A percentile compares a stretch with the other conserved stretches of the same genome.
Conservation (phyloP, 495 filamentous ascomycete genomes). For the Clohesyomyces aquaticus region DNA sequence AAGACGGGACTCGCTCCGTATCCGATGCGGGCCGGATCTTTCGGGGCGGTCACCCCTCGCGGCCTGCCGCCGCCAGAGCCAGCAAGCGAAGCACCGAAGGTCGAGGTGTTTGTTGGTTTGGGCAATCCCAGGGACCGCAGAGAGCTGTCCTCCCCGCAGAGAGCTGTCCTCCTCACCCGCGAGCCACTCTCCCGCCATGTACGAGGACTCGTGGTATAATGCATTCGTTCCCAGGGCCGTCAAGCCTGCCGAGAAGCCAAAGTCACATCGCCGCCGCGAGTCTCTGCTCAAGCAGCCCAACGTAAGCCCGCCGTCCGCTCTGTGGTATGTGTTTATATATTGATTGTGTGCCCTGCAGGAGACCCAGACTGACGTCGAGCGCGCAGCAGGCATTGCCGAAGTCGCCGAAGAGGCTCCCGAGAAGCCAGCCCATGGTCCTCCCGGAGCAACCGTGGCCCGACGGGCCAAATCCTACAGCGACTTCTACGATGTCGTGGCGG, state of each 20-base stretch:
- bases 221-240: constrained; percentile 59
- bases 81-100: too few species aligned
- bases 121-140: too few species aligned
- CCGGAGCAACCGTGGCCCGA: constrained; percentile 62
- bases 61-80: too few species aligned
- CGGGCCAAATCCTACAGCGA: constrained; percentile 78
- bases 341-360: constrained; percentile 51
- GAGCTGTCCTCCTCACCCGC: too few species aligned
- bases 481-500: constrained; percentile 66
- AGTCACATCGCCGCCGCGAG: constrained; percentile 63
- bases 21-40: too few species aligned
- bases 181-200: too few species aligned
- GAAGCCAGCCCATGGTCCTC: constrained; percentile 57
- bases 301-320: constrained; percentile 54
- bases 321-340: constrained; percentile 36
- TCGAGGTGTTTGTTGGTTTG: too few species aligned
- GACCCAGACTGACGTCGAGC: constrained; percentile 50
- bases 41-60: too few species aligned
- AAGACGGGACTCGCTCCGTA: too few species aligned
- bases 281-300: constrained; percentile 71
- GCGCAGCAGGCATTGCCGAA: constrained; percentile 50
- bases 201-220: constrained; percentile 76
- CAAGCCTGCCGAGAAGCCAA: constrained; percentile 53
- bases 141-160: too few species aligned
- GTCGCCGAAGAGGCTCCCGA: constrained; percentile 55